Evolutionary conservation across 1,139 yeast species (phyloP).

Genomic region (Saccharomyces hybrid): DNA sequence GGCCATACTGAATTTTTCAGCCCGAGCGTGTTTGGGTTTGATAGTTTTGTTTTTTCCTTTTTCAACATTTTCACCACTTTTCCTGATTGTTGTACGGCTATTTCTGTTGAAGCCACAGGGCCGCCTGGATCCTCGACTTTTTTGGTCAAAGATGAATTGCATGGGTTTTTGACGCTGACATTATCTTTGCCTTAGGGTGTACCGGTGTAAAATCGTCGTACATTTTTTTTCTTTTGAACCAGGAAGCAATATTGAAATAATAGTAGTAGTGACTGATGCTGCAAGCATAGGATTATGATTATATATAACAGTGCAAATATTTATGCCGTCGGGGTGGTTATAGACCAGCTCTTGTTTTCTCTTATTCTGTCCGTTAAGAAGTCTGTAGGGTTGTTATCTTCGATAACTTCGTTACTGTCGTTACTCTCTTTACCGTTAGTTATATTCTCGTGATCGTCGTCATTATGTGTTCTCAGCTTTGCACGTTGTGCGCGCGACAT

Average conservation of each 20-base stretch:
- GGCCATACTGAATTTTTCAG: background rate
- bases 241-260: background rate
- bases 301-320: background rate
- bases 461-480: slow-evolving; percentile 2
- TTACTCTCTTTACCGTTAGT: background rate
- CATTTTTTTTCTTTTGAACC: background rate
- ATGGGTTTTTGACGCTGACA: slow-evolving; percentile 14
- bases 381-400: slow-evolving; percentile 1
- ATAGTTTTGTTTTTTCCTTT: background rate
- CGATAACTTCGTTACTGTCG: background rate
- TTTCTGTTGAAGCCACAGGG: background rate
- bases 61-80: background rate
- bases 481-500: slow-evolving; percentile 4
- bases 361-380: slow-evolving; percentile 3
- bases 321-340: background rate
- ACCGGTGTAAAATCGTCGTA: background rate
- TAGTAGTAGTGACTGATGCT: background rate
- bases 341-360: slow-evolving; percentile 5
- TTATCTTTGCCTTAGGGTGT: slow-evolving; percentile 25
- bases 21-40: slow-evolving; percentile 1
- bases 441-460: background rate
- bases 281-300: background rate
- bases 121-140: slow-evolving; percentile 36
- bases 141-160: slow-evolving; percentile 1
- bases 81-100: slow-evolving; percentile 1